Base-by-base conservation (phyloP, 2,329 filamentous ascomycete genomes). In the Epichloe hybrida region DNA sequence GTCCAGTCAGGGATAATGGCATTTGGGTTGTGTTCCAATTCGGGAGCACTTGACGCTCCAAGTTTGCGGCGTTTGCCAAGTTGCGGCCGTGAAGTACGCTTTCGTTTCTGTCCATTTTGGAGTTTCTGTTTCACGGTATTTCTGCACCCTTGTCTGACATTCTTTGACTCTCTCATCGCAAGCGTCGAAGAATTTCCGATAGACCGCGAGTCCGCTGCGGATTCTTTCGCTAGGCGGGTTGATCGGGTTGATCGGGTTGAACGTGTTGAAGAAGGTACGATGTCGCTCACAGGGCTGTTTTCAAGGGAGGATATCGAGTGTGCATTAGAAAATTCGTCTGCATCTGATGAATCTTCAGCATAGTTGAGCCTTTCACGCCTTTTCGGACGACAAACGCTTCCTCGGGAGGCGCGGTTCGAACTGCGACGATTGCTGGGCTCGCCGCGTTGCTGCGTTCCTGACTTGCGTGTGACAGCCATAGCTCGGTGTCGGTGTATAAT, bases 1-100 rank as follows among this genome's bases (percentile, higher is more conserved):
- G 73, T 69, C 79, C 78, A 86, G 39, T 74, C 66, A 13, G 77
- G 77, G 46, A 79, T 74, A 58, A 52, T 21, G 3, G 53, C 56
- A 12, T 54, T 43, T 31, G 51, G 45, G 15, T 49, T 42, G 3
- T 53, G 40, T n/a, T 53, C 46, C 39, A 49, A 39, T n/a, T 37
- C 37, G 3, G 31, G 34, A 20, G 15, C 6, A 9, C 9, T 15
- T 20, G 42, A 11, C 11, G 48, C 11, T 11, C 43, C 23, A n/a
- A 52, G 12, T 41, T 51, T 55, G 20, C 50, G 55, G 35, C 50
- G 53, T 36, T 59, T 59, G 40, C 31, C 35, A 27, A 52, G 53
- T 5, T 50, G 40, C 9, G 54, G 40, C 7, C 45, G 36, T 31
- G 56, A 49, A 2, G 52, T 50, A 7, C 57, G 50, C 23, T 35